Conservation (phyloP, 805 yeast genomes). For the Saccharomycopsis babjevae region DNA sequence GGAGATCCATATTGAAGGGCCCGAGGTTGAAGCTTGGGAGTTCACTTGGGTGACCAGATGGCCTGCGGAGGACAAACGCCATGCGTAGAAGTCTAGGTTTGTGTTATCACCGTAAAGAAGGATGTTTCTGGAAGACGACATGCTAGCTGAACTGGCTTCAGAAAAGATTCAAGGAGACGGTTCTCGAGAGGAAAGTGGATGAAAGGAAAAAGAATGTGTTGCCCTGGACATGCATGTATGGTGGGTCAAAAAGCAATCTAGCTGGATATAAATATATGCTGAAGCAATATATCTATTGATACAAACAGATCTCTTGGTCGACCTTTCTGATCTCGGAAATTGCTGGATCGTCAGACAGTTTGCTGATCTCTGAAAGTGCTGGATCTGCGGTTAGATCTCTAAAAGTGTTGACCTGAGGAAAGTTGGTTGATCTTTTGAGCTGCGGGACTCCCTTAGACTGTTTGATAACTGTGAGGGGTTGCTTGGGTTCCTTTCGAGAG, state of each 20-base stretch:
- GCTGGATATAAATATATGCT: neutral
- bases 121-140: conserved; percentile 19
- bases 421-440: too few relatives aligned
- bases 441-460: too few relatives aligned
- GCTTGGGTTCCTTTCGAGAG: too few relatives aligned
- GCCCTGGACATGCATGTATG: too few relatives aligned
- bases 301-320: neutral
- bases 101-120: conserved; percentile 45
- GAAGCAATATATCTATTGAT: neutral
- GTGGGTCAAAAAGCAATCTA: too few relatives aligned
- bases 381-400: too few relatives aligned
- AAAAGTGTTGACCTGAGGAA: too few relatives aligned
- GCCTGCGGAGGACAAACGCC: conserved; percentile 32
- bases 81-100: conserved; percentile 47
- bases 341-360: too few relatives aligned
- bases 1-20: conserved; percentile 17
- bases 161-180: neutral
- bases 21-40: neutral
- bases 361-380: too few relatives aligned
- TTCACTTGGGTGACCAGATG: neutral
- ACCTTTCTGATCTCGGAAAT: too few relatives aligned
- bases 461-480: too few relatives aligned
- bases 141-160: neutral
- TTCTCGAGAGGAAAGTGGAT: neutral
- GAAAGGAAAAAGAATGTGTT: neutral